Base-by-base conservation (phyloP, 2,329 filamentous ascomycete species). In the Ascochyta clinopodiicola region DNA sequence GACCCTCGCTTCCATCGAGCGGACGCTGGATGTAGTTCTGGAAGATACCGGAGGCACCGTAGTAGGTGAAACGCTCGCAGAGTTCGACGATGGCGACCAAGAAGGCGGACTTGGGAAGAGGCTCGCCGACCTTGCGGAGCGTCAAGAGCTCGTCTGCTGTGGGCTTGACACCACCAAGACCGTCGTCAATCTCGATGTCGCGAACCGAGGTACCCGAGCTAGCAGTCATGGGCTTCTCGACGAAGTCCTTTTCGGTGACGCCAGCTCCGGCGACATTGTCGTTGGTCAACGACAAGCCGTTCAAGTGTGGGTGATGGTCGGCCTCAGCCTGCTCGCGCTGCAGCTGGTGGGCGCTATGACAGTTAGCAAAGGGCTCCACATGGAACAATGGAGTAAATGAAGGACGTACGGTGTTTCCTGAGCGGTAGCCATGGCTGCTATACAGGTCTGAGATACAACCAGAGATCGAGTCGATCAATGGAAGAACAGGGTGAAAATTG, bases 41-140 rank as follows among this genome's bases (percentile, higher is more conserved):
- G 67, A 82, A 81, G 25, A 80, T 74, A 60, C 79, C 79, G 39
- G 75, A 77, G 8, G 79, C 75, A 32, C 75, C 75, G 55, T 77
- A 78, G 68, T 76, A 82, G n/a, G 79, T 79, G 64, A 81, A 81
- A 6, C 80, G 75, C 64, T 82, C 80, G 67, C 78, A 80, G 3
- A 82, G 67, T 64, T 82, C 80, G 44, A 82, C 78, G 24, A 81
- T 64, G n/a, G 79, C 79, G 46, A 82, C 77, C 17, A 81, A 61
- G 62, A 79, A 81, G 24, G 79, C 79, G 21, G 75, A 73, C 62
- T 75, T 77, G 39, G 80, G 80, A 4, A 82, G 69, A 39, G 74
- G 73, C 64, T 81, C 80, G 40, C 78, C 76, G n/a, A 81, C 74
- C 54, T 77, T 76, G 48, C 79, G 70, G 24, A 82, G 70, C 1